These are phyloP conservation scores for Marasmius oreades DNA, from an alignment of 1,284 basidiomycete genomes.

Conservation along the genomic window DNA sequence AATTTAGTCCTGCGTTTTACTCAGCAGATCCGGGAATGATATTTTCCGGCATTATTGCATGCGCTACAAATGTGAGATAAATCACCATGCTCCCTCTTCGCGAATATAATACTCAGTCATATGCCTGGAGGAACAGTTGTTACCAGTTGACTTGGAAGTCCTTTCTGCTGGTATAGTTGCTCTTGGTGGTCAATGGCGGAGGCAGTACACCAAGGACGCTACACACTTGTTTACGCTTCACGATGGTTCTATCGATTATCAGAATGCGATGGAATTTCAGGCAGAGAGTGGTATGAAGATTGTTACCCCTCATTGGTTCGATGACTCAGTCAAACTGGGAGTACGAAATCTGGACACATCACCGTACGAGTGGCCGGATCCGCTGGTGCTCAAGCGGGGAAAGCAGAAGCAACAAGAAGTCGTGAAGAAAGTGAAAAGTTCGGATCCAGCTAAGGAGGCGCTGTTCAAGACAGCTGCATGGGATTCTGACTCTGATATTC, in stretches of 20 bases:
- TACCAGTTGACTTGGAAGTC: slow-evolving; percentile 64
- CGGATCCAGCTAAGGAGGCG: slow-evolving; percentile 38
- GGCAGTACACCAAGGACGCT: slow-evolving; percentile 74
- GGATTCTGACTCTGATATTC: slow-evolving; percentile 17
- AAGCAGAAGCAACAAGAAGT: slow-evolving; percentile 23
- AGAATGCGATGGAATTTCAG: slow-evolving; percentile 58
- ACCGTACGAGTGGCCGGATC: slow-evolving; percentile 75
- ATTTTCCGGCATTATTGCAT: slow-evolving; percentile 80
- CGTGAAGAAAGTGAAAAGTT: slow-evolving; percentile 20
- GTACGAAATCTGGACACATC: slow-evolving; percentile 50
- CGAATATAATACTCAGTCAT: slow-evolving; percentile 2
- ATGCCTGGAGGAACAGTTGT: slow-evolving; percentile 39
- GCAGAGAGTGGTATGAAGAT: slow-evolving; percentile 53
- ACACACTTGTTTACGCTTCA: slow-evolving; percentile 78
- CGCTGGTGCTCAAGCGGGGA: slow-evolving; percentile 39
- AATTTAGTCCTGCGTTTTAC: slow-evolving; percentile 50
- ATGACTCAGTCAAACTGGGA: slow-evolving; percentile 70
- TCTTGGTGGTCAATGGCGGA: slow-evolving; percentile 81
- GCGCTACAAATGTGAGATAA: slow-evolving; percentile 56
- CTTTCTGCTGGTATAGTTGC: slow-evolving; percentile 69
- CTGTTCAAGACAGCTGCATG: slow-evolving; percentile 37
- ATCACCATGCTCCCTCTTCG: slow-evolving; percentile 7
- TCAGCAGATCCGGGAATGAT: slow-evolving; percentile 74
- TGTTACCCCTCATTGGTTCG: slow-evolving; percentile 80
- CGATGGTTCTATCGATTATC: slow-evolving; percentile 51